Base-by-base conservation (phyloP, 306 rosid genomes). In the Prunus mira region DNA sequence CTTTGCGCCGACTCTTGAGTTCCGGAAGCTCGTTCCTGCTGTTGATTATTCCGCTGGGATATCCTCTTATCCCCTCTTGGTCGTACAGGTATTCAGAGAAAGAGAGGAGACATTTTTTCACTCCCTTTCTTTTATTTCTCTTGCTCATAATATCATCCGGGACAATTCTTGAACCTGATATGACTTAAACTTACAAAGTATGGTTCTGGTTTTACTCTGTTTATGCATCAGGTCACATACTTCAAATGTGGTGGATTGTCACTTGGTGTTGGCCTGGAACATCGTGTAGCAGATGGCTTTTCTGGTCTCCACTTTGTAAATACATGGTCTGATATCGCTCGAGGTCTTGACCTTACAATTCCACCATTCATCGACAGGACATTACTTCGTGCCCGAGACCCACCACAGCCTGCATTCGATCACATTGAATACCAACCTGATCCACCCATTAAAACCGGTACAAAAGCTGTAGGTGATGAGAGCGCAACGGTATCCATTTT, bases 181-280 rank as follows among this genome's bases (percentile, higher is more conserved):
- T 32, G 38, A 32, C 38, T 32, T 32, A 32, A 32, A 32, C 38
- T 32, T 32, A 32, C 38, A 32, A 5, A 32, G 38, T 1, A 32
- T 5, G 38, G 0, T 32, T 32, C 38, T 70, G 75, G 64, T 25
- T 79, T 20, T 50, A 0, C 38, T 27, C 11, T 60, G 25, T 49
- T 3, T 65, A 18, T 30, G 1, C 1, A 32, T 68, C 73, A 91
- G 97, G 91, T 91, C 71, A 91, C 97, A 8, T 38, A 79, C 76
- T 91, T 91, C 69, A 89, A 89, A 81, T 91, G 97, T 80, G 97
- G 94, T 19, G 97, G 92, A 7, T 90, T 86, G 0, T 86, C 94
- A 12, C 86, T 91, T 14, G 97, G 97, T 9, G 94, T 91, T 45
- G 94, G 94, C 3, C 85, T 89, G 89, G 87, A 86, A 46, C 94